Evolutionary conservation across 169 alveolate species (phyloP).

Genomic region (Plasmodium fragile): DNA sequence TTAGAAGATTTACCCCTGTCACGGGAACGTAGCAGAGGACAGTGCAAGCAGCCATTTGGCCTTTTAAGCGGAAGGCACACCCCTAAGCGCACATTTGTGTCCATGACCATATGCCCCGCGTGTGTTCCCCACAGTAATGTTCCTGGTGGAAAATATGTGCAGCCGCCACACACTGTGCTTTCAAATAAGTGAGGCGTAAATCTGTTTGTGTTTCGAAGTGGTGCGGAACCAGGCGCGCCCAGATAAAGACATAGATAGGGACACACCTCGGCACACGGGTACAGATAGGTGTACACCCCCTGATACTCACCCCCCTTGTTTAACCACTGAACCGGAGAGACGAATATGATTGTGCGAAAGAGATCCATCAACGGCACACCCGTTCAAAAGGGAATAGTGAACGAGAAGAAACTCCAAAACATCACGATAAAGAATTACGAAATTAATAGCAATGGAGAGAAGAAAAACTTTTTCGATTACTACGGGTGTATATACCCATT

Average conservation of each 20-base stretch:
- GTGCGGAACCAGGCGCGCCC: not conserved
- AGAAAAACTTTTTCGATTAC: conserved; percentile 49
- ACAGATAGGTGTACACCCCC: too few species aligned
- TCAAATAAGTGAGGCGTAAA: not conserved
- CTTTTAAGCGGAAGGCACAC: not conserved
- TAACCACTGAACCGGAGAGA: not conserved
- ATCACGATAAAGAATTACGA: conserved; percentile 69
- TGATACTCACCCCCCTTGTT: not conserved
- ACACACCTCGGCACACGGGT: too few species aligned
- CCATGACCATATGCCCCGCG: not conserved
- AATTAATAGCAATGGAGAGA: conserved; percentile 18
- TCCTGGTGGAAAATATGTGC: not conserved
- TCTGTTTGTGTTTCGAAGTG: not conserved
- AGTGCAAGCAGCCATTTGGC: not conserved
- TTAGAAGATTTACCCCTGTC: not conserved
- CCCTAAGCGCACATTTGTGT: not conserved
- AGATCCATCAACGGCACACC: conserved; percentile 51
- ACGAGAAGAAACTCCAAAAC: conserved; percentile 69
- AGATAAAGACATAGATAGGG: not conserved
- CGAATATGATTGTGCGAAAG: conserved; percentile 46
- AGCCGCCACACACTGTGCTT: not conserved
- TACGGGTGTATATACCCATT: conserved; percentile 65
- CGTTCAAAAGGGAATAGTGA: conserved; percentile 10
- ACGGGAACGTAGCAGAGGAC: not conserved
- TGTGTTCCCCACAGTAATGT: not conserved